Base-by-base conservation (phyloP, 768 basidiomycete genomes). In the Amanita fuliginea region DNA sequence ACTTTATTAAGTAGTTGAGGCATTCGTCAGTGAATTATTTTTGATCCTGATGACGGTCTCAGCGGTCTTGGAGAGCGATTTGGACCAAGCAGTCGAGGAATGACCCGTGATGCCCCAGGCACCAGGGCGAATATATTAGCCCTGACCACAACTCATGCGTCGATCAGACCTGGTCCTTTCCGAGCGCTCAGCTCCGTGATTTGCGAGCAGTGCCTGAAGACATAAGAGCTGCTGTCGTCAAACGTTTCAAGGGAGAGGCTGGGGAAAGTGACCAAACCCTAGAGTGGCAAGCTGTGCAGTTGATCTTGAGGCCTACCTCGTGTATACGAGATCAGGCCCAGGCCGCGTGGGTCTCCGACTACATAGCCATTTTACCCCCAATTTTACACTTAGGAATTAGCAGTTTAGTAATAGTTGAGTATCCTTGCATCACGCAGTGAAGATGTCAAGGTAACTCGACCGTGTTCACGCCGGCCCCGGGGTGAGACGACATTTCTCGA, bases 141-240 rank as follows among this genome's bases (percentile, higher is more conserved):
- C 47, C 47, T 48, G 47, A 41, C 22, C 22, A 13, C 28, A 28
- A 47, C 35, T 35, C 46, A 47, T 41, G 39, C 39, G 39, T 48
- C 47, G 39, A 48, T 48, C 47, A 48, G 26, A 48, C 47, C 39
- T 39, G 46, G 24, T 39, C 47, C 36, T 48, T 30, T 41, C 46
- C 46, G 47, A 48, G 39, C 39, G 36, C 36, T 40, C 39, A 33
- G 18, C 42, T 48, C 47, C 47, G 47, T 40, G 36, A 48, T 41
- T 41, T 32, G 11, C 47, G 36, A 46, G 34, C 5, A 47, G 46
- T 47, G 46, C 46, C 46, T 47, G 46, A 48, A 26, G 47, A 40
- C 47, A 40, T 48, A 48, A 35, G 21, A 26, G 13, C 10, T 24
- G 8, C 8, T 47, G 37, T 26, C 10, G 8, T 21, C 34, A 13